Conservation (phyloP, 768 basidiomycete genomes). For the Phaeotremella fagi region DNA sequence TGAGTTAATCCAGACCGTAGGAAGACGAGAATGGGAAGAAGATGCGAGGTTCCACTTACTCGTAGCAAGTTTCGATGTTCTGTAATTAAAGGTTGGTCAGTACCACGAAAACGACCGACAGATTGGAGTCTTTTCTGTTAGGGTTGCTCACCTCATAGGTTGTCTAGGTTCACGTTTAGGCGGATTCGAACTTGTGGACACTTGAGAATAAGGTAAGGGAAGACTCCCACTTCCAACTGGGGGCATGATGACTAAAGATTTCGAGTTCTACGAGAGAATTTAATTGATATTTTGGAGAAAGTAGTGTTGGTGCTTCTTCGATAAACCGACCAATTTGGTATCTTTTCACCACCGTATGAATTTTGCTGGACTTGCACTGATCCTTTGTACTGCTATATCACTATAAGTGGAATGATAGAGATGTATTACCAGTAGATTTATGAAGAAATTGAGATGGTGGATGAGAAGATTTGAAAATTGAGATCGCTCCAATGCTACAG, state of each 20-base stretch:
- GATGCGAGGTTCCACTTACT: conserved; percentile 20
- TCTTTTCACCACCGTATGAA: too few relatives aligned
- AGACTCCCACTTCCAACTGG: conserved; percentile 26
- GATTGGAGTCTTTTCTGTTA: neutral
- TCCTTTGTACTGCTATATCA: too few relatives aligned
- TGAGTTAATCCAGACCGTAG: neutral
- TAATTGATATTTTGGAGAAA: too few relatives aligned
- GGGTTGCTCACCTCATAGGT: conserved; percentile 42
- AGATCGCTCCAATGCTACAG: too few relatives aligned
- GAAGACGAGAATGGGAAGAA: neutral
- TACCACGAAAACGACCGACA: neutral
- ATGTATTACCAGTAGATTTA: too few relatives aligned
- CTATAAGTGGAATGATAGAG: too few relatives aligned
- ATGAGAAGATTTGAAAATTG: too few relatives aligned
- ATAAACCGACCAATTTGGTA: too few relatives aligned
- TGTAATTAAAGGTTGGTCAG: conserved; percentile 3
- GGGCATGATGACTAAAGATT: conserved; percentile 20
- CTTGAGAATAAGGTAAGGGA: conserved; percentile 45
- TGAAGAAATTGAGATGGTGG: too few relatives aligned
- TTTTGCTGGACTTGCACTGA: too few relatives aligned
- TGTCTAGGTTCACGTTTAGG: conserved; percentile 42
- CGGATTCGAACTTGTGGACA: conserved; percentile 10
- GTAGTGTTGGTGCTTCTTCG: too few relatives aligned
- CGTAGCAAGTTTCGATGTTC: conserved; percentile 46
- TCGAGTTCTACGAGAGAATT: too few relatives aligned